These are phyloP conservation scores for Brassica juncea DNA, from an alignment of 345 rosid genomes.

Conservation along the genomic window DNA sequence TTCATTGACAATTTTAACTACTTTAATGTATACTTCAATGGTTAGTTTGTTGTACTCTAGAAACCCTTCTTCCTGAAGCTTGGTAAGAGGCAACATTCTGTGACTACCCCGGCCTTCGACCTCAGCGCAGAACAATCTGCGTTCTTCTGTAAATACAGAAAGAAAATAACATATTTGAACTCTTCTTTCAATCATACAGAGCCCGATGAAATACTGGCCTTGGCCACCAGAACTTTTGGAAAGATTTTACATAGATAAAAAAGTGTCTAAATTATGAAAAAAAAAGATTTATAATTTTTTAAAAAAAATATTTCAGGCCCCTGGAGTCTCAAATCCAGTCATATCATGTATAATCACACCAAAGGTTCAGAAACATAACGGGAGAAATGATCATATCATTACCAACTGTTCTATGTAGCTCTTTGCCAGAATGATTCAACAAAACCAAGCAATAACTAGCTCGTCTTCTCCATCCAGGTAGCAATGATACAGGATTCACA, in stretches of 20 bases:
- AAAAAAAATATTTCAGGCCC: neutral
- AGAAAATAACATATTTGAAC: neutral
- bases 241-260: neutral
- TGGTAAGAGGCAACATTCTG: constrained; percentile 6
- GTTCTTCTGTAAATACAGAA: neutral
- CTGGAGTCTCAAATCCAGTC: neutral
- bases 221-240: too few relatives aligned
- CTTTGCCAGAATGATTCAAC: constrained; percentile 12
- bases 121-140: constrained; percentile 8
- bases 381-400: neutral
- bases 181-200: neutral
- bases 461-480: constrained; percentile 17
- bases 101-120: neutral
- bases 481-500: constrained; percentile 4
- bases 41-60: constrained; percentile 12
- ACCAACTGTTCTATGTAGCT: neutral
- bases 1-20: constrained; percentile 2
- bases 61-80: constrained; percentile 11
- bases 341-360: neutral
- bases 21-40: constrained; percentile 7
- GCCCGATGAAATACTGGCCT: neutral
- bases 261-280: neutral
- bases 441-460: neutral
- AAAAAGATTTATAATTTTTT: too few relatives aligned
- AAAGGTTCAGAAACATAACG: neutral